phyloP scores from a whole-genome alignment of 1,284 basidiomycete species.

The Marasmius oreades region DNA sequence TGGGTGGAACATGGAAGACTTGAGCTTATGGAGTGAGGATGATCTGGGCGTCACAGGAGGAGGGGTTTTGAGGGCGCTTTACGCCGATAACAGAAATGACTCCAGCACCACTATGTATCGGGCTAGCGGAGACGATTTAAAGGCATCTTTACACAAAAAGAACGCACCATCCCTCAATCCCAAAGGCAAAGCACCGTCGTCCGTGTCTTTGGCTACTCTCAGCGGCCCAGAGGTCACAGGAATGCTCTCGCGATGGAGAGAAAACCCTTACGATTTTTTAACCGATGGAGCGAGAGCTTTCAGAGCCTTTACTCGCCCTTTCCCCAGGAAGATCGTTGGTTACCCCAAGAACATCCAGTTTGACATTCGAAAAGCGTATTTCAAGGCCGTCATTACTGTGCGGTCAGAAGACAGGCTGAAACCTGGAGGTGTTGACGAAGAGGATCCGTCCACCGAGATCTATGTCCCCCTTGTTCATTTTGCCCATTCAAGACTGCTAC shows the following conservation, averaged over 20 bases:
- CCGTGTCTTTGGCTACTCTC: constrained; percentile 31
- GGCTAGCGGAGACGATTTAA: constrained; percentile 19
- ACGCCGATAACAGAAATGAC: neutral
- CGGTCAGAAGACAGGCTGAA: constrained; percentile 44
- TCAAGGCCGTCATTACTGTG: constrained; percentile 67
- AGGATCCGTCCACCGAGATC: constrained; percentile 72
- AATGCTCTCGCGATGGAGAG: constrained; percentile 25
- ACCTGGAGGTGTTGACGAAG: constrained; percentile 24
- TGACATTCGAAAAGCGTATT: constrained; percentile 67
- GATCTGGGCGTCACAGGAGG: constrained; percentile 47
- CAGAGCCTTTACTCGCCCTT: constrained; percentile 81
- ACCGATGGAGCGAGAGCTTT: constrained; percentile 81
- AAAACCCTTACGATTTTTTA: constrained; percentile 62
- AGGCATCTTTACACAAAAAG: constrained; percentile 22
- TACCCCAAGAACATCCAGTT: constrained; percentile 66
- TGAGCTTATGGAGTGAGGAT: constrained; percentile 85
- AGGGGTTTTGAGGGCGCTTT: constrained; percentile 26
- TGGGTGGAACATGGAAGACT: constrained; percentile 95
- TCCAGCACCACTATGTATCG: constrained; percentile 16
- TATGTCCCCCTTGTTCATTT: constrained; percentile 90
- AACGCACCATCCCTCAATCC: constrained; percentile 14
- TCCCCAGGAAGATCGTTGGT: constrained; percentile 74
- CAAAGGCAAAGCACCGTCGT: constrained; percentile 22
- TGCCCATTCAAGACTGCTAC: constrained; percentile 42
- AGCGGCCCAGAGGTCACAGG: constrained; percentile 11